A percentile compares a stretch with the other conserved stretches of the same genome.
phyloP scores from a whole-genome alignment of 1,284 basidiomycete genomes.

The Ceratobasidium sp. region DNA sequence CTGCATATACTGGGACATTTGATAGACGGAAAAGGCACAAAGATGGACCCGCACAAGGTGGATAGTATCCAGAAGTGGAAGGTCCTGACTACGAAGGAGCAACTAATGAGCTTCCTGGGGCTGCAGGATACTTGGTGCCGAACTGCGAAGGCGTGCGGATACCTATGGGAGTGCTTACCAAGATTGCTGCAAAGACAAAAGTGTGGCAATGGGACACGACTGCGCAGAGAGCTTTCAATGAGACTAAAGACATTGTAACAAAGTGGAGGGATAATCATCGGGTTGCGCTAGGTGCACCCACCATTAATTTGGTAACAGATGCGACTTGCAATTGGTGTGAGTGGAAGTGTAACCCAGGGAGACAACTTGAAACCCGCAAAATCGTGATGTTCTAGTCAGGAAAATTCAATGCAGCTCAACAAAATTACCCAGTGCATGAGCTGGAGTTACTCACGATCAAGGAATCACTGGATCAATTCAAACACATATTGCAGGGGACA shows the following conservation, averaged over 20 bases:
- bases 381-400: constrained; percentile 53
- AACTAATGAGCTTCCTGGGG: constrained; percentile 42
- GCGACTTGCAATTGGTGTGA: constrained; percentile 51
- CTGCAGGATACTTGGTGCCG: constrained; percentile 39
- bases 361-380: constrained; percentile 49
- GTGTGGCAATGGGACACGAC: constrained; percentile 52
- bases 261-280: constrained; percentile 48
- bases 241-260: constrained; percentile 52
- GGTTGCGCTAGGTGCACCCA: constrained; percentile 50
- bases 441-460: constrained; percentile 59
- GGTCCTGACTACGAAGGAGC: constrained; percentile 39
- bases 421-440: constrained; percentile 55
- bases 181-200: background rate
- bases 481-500: constrained; percentile 56
- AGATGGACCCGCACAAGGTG: constrained; percentile 46
- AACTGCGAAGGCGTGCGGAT: constrained; percentile 29
- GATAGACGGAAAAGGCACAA: constrained; percentile 55
- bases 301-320: constrained; percentile 51
- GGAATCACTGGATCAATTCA: constrained; percentile 58
- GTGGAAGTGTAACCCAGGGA: constrained; percentile 51
- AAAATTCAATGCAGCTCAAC: constrained; percentile 55
- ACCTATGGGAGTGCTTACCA: constrained; percentile 49
- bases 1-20: constrained; percentile 55
- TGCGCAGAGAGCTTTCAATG: constrained; percentile 55
- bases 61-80: constrained; percentile 47